Evolutionary conservation across 1,284 basidiomycete genomes (phyloP), one percentile per base, ranked within the genome.

Genomic region (Fistulinella staudtii): DNA sequence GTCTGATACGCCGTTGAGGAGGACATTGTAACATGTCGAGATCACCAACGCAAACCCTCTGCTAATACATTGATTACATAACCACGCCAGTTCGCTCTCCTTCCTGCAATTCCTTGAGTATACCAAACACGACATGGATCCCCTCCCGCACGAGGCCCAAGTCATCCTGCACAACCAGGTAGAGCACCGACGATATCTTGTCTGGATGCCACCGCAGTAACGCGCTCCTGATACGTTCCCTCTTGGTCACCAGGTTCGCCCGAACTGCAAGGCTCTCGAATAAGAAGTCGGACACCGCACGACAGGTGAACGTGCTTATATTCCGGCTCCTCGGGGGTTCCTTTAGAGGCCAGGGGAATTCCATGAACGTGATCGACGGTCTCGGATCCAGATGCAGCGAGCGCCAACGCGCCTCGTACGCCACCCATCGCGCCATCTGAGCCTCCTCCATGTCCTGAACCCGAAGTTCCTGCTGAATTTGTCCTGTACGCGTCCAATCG

Each of bases 161-260:
- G 46, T 88, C 83, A 13, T 67, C 67, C 14, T 72, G 70, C 8
- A 66, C 65, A 5, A 84, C 76, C 15, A 76, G 69, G 10, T 61
- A 57, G 20, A 86, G 58, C 3, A 85, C 55, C 1, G 65, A 53
- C 7, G 73, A 71, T 52, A 83, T 72, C 60, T 86, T 82, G 63
- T 89, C 86, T 0, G 85, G 84, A 61, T 89, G 86, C 78, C 85
- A 89, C 5, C 78, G 70, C 40, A 85, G 63, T 24, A 88, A 64
- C 0, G 82, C 77, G 40, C 69, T 70, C 15, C 82, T 72, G 8
- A 85, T 66, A 20, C 76, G 68, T 39, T 82, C 80, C 58, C 72
- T 75, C 50, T 58, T 68, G 20, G 74, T 72, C 33, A 68, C 64
- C 1, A 53, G 69, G 34, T 67, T 71, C 9, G 60, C 59, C 31